Percentiles rank a stretch among this genome's conserved stretches.
phyloP scores from a whole-genome alignment of 108 stramenopile species.

The Skeletonema tropicum region DNA sequence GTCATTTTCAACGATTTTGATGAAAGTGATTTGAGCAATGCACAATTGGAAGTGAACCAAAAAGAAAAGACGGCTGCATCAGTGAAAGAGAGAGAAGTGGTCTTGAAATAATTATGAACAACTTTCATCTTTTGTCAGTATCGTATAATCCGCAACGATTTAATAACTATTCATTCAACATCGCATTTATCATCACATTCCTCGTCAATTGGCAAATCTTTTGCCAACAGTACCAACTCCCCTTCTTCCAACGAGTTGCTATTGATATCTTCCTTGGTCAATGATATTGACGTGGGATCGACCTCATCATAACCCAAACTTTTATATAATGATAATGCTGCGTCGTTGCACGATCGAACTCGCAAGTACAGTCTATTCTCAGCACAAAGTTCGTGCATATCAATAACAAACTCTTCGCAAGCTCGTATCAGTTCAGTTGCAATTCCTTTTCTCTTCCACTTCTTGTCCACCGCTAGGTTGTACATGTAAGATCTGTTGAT shows the following conservation, averaged over 20 bases:
- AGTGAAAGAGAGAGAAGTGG: background rate
- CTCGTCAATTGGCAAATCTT: slow-evolving; percentile 14
- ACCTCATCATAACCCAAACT: slow-evolving; percentile 58
- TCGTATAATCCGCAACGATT: background rate
- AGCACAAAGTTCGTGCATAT: slow-evolving; percentile 24
- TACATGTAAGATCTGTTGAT: slow-evolving; percentile 73
- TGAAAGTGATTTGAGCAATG: slow-evolving; percentile 1
- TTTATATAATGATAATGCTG: slow-evolving; percentile 62
- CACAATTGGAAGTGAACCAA: background rate
- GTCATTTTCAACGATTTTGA: slow-evolving; percentile 10
- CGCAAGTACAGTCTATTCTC: slow-evolving; percentile 52
- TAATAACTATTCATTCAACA: background rate
- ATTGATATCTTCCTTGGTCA: slow-evolving; percentile 48
- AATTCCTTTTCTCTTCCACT: slow-evolving; percentile 62
- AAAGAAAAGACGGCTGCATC: background rate
- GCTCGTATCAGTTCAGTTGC: slow-evolving; percentile 57
- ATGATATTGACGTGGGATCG: slow-evolving; percentile 29
- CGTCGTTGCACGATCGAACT: slow-evolving; percentile 57
- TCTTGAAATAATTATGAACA: background rate
- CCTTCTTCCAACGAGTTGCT: slow-evolving; percentile 51
- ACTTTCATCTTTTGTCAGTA: background rate
- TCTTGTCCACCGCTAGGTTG: slow-evolving; percentile 70
- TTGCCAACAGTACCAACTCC: slow-evolving; percentile 39
- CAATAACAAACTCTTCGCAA: slow-evolving; percentile 59
- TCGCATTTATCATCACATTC: background rate